A percentile compares a stretch with the other conserved stretches of the same genome.
Evolutionary conservation across 768 basidiomycete species (phyloP).

Genomic region (Tricholoma hemisulphureum): DNA sequence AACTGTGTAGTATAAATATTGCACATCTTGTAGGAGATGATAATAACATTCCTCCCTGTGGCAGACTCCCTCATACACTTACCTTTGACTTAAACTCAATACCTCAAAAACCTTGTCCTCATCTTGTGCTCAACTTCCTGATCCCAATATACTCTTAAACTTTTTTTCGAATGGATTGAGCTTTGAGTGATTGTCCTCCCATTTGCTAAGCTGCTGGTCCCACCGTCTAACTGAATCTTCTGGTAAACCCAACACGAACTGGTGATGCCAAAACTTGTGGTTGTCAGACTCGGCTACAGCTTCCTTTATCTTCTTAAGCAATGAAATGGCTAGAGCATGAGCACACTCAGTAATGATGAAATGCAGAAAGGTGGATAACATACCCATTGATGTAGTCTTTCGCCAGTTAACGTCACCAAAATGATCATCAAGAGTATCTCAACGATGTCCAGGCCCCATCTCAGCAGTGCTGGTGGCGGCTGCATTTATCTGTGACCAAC

Average conservation of each 20-base stretch:
- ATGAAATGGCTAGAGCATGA: background rate
- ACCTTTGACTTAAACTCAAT: no score
- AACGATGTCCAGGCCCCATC: constrained; percentile 32
- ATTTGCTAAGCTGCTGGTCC: background rate
- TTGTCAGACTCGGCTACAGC: background rate
- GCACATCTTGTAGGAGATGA: no score
- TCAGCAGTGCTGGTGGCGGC: constrained; percentile 24
- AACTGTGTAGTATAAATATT: no score
- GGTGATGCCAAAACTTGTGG: background rate
- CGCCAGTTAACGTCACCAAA: constrained; percentile 9
- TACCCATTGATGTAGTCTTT: background rate
- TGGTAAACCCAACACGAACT: background rate
- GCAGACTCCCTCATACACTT: no score
- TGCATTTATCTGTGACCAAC: constrained; percentile 9
- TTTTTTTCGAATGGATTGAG: constrained; percentile 3
- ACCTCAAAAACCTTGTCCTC: no score
- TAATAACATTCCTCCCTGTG: no score
- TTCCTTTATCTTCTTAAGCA: background rate
- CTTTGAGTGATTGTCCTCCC: background rate
- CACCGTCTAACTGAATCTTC: background rate
- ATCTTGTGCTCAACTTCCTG: no score
- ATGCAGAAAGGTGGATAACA: background rate
- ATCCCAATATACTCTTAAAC: no score
- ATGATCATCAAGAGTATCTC: constrained; percentile 24
- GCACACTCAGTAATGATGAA: background rate